Percentiles rank a stretch among this genome's conserved stretches.
phyloP scores from a whole-genome alignment of 2,329 filamentous ascomycete genomes.

The Fusarium floridanum region DNA sequence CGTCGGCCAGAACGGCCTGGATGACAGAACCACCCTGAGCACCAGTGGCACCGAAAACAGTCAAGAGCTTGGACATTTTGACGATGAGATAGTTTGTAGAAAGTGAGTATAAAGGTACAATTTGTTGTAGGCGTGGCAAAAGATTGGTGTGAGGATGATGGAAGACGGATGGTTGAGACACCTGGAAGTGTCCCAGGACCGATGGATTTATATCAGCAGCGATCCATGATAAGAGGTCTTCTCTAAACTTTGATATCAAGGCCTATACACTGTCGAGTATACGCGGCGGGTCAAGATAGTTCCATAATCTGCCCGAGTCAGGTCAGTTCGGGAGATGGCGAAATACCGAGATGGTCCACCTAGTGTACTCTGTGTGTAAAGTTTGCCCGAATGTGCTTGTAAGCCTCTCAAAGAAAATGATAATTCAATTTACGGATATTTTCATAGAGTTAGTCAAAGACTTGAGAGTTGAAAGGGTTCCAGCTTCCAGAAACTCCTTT shows the following conservation, averaged over 20 bases:
- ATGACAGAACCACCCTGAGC: background rate
- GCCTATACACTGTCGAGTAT: background rate
- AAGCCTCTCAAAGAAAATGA: no score
- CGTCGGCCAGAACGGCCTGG: background rate
- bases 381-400: background rate
- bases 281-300: background rate
- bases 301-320: background rate
- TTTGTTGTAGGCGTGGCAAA: background rate
- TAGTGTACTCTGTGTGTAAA: background rate
- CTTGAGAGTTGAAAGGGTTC: no score
- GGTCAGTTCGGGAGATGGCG: background rate
- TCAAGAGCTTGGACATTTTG: background rate
- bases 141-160: background rate
- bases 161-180: background rate
- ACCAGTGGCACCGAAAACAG: background rate
- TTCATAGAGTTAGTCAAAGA: no score
- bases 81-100: background rate
- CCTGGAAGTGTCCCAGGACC: background rate
- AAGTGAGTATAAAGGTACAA: no score
- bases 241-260: background rate
- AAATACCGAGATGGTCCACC: background rate
- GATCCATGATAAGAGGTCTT: background rate
- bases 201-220: background rate
- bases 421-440: no score
- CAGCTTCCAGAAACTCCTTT: no score